Conservation (phyloP, 768 basidiomycete species). For the Chalciporus piperatus region DNA sequence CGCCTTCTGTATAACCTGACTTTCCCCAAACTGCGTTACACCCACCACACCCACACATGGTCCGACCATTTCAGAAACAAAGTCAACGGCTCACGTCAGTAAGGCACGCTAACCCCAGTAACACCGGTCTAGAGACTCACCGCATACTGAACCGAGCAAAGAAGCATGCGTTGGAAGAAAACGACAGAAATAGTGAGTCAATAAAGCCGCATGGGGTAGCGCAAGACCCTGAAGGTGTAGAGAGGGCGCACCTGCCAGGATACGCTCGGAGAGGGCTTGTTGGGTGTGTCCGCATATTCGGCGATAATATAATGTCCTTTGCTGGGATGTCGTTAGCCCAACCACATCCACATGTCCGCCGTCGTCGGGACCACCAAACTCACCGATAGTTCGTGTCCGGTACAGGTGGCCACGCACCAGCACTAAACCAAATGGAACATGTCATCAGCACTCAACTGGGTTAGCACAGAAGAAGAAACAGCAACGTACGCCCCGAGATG, state of each 20-base stretch:
- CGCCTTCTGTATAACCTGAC: slow-evolving; percentile 62
- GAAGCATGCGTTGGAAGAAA: slow-evolving; percentile 1
- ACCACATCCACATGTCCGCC: too few species aligned
- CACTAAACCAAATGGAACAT: slow-evolving; percentile 35
- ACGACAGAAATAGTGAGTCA: slow-evolving; percentile 6
- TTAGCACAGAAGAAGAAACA: background rate
- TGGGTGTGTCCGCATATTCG: slow-evolving; percentile 65
- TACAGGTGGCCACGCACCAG: slow-evolving; percentile 72
- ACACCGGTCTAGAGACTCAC: slow-evolving; percentile 39
- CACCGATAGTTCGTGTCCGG: slow-evolving; percentile 79
- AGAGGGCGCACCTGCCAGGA: slow-evolving; percentile 65
- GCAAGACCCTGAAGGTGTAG: slow-evolving; percentile 1
- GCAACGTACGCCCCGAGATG: slow-evolving; percentile 65
- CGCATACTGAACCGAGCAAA: slow-evolving; percentile 49
- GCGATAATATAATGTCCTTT: slow-evolving; percentile 72
- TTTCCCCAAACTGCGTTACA: slow-evolving; percentile 66
- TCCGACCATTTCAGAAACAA: background rate
- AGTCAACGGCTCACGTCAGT: slow-evolving; percentile 1
- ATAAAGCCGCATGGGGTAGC: slow-evolving; percentile 17
- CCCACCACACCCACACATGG: slow-evolving; percentile 1
- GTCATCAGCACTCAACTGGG: background rate
- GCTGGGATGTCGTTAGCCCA: slow-evolving; percentile 23
- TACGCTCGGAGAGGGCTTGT: slow-evolving; percentile 60
- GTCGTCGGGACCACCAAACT: slow-evolving; percentile 16
- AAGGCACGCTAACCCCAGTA: background rate